Base-by-base conservation (phyloP, 192 early-diverging fungal genomes). In the Pilaira anomala region DNA sequence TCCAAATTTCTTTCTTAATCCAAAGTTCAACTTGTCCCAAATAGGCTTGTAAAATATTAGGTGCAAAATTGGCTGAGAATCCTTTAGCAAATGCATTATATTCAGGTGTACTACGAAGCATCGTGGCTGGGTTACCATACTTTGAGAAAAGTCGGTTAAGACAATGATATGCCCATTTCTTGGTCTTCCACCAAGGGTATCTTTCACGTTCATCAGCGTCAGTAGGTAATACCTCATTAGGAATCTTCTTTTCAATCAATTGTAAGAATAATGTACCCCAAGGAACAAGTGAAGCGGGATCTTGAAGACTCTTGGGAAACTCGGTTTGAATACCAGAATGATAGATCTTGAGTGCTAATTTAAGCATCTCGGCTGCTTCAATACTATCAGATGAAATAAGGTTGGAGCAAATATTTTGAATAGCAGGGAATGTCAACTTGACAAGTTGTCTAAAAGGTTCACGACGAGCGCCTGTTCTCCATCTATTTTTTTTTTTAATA, bases 81-180 rank as follows among this genome's bases (percentile, higher is more conserved):
- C 84, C 76, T 59, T 84, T 87, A 24, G 94, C 87, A 73, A 98
- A 97, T 9, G 75, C 53, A 8, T 52, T 71, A 66, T 84, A 84
- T 53, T 78, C 62, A 62, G 66, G 67, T 7, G 76, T 61, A 19
- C 78, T 72, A 16, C 70, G 60, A 12, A 85, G 76, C 46, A 92
- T 69, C 22, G 82, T 71, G 8, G 87, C 79, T 18, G 87, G 87
- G 68, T 90, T 92, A 48, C 91, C 88, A 62, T 88, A 88, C 56
- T 78, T 76, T 39, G 73, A 64, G 60, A 96, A 93, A 9, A 93
- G 83, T 19, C 85, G 86, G 81, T 96, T 93, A 67, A 98, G 77
- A 74, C 87, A 91, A 60, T 83, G 85, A 69, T 88, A 88, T 7
- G 95, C 89, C 95, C 97, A 97, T 69, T 96, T 95, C 73, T 96